A percentile compares a stretch with the other conserved stretches of the same genome.
Evolutionary conservation across 2,329 filamentous ascomycete species (phyloP).

Genomic region (Fusarium begoniae): DNA sequence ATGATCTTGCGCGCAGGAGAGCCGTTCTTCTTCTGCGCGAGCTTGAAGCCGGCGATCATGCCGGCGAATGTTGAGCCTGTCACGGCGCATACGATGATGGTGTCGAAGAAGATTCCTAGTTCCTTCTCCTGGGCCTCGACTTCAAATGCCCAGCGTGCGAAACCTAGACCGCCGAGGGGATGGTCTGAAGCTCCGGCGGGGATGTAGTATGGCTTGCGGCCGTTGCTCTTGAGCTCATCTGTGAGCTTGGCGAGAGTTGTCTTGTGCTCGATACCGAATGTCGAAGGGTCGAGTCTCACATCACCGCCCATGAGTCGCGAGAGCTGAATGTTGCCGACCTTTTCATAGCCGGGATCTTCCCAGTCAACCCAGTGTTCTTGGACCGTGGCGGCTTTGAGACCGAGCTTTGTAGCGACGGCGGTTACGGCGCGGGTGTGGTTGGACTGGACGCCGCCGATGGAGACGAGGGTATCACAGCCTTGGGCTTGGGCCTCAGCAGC

Average conservation of each 20-base stretch:
- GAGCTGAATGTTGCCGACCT: constrained; percentile 77
- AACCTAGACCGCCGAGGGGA: constrained; percentile 74
- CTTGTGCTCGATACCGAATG: constrained; percentile 77
- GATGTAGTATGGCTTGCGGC: constrained; percentile 75
- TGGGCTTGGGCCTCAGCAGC: constrained; percentile 68
- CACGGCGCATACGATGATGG: constrained; percentile 74
- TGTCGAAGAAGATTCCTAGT: constrained; percentile 72
- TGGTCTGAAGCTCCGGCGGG: constrained; percentile 77
- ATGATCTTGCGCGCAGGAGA: constrained; percentile 64
- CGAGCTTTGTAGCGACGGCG: constrained; percentile 66
- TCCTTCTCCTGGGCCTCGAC: constrained; percentile 70
- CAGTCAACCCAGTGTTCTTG: constrained; percentile 77
- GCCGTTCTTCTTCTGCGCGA: constrained; percentile 60
- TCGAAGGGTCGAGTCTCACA: constrained; percentile 65
- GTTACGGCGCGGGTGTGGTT: constrained; percentile 77
- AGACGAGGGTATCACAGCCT: constrained; percentile 69
- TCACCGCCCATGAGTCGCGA: constrained; percentile 74
- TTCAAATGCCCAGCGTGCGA: constrained; percentile 76
- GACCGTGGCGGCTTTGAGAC: constrained; percentile 62
- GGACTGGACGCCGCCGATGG: constrained; percentile 73
- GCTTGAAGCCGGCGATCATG: constrained; percentile 77
- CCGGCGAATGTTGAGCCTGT: constrained; percentile 77
- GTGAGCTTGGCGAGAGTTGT: constrained; percentile 63
- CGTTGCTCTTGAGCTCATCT: constrained; percentile 60
- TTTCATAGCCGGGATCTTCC: constrained; percentile 66